phyloP scores from a whole-genome alignment of 306 rosid genomes.

The Cucurbita ficifolia region DNA sequence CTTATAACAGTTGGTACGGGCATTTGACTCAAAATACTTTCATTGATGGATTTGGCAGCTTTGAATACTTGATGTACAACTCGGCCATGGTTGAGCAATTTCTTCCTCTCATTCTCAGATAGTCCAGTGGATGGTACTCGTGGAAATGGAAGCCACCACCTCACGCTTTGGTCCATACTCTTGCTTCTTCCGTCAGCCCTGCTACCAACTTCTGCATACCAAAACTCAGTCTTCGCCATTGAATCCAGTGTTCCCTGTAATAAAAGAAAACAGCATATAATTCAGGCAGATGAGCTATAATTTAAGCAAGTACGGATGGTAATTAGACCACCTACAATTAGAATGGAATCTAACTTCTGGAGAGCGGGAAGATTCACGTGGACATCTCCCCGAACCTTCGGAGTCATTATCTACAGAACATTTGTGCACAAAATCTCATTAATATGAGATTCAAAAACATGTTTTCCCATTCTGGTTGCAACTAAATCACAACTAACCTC shows the following conservation, averaged over 20 bases:
- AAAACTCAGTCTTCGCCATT: constrained; percentile 71
- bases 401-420: constrained; percentile 69
- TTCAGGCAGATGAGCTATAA: background rate
- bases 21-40: constrained; percentile 69
- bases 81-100: constrained; percentile 48
- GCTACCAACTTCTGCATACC: constrained; percentile 88
- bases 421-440: background rate
- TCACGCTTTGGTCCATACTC: constrained; percentile 30
- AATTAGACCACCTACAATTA: constrained; percentile 49
- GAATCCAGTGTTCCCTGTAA: constrained; percentile 73
- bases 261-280: background rate
- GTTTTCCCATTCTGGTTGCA: background rate
- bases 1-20: constrained; percentile 53
- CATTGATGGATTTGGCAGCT: constrained; percentile 79
- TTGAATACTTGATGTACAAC: constrained; percentile 72
- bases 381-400: constrained; percentile 80
- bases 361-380: constrained; percentile 94
- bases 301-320: background rate
- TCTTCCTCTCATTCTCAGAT: constrained; percentile 46
- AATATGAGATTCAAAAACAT: background rate
- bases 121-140: constrained; percentile 66
- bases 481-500: constrained; percentile 45
- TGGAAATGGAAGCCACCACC: constrained; percentile 92
- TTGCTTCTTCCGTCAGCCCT: constrained; percentile 48
- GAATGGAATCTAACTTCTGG: constrained; percentile 88